Base-by-base conservation (phyloP, 2,329 filamentous ascomycete species). In the Calonectria pseudoturangicola region DNA sequence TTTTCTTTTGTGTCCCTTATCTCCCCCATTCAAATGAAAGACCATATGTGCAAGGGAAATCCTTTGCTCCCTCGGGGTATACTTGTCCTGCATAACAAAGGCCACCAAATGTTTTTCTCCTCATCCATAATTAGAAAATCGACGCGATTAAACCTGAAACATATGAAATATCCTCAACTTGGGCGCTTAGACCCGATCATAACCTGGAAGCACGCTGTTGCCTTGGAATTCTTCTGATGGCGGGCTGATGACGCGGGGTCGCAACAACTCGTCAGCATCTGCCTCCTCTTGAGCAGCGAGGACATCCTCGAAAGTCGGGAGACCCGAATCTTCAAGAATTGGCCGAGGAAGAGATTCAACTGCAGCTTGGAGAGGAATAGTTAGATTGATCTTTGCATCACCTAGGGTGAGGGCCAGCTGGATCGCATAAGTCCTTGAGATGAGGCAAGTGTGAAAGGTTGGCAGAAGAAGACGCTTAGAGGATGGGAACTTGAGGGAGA, bases 361-460 rank as follows among this genome's bases (percentile, higher is more conserved):
- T 4, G 60, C 47, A n/a, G 48, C 66, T 54, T 68, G 66, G 6
- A 63, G n/a, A 16, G 66, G 66, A 47, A 68, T 30, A 3, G 54
- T 43, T 4, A 68, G 8, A 33, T 25, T 68, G 30, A 68, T 51
- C n/a, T 68, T 68, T 1, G 66, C 43, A 28, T 60, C 54, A 3
- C 66, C 66, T 12, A 68, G 13, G 2, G 18, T 36, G 25, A 68
- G 54, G 25, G 33, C 43, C 7, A 68, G 33, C 7, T 50, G 56
- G 21, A 72, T 16, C 12, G 48, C 65, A 30, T 72, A 72, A 0
- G 70, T 72, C 3, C 70, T 48, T n/a, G 70, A 72, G 18, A 65
- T 43, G 4, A 72, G 47, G 25, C 70, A 72, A 18, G 56, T 28
- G 25, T 72, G 70, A 21, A 72, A 72, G 1, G 70, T 72, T 9